A percentile compares a stretch with the other conserved stretches of the same genome.
Conservation (phyloP, 2,329 filamentous ascomycete species). For the Trichoderma gracile region DNA sequence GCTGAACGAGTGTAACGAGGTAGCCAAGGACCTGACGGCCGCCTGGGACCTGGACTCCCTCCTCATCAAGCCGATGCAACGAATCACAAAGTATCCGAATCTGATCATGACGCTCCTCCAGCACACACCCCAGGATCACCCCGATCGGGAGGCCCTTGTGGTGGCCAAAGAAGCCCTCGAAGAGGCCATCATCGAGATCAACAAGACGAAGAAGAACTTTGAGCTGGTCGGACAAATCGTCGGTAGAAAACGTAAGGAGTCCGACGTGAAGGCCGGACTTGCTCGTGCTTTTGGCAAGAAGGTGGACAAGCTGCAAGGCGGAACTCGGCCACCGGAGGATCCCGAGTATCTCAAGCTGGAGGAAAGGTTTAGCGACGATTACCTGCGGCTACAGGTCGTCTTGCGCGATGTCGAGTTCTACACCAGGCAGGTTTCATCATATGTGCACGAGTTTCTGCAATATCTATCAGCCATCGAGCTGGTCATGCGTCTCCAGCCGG, state of each 20-base stretch:
- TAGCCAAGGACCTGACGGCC: constrained; percentile 85
- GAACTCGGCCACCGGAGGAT: constrained; percentile 68
- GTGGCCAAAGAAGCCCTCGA: constrained; percentile 56
- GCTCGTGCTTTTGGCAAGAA: constrained; percentile 88
- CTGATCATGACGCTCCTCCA: constrained; percentile 78
- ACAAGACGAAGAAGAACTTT: constrained; percentile 92
- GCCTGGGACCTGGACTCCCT: constrained; percentile 95
- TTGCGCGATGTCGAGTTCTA: constrained; percentile 94
- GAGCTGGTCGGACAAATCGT: constrained; percentile 91
- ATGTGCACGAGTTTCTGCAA: constrained; percentile 77
- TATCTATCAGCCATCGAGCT: constrained; percentile 81
- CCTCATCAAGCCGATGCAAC: constrained; percentile 95
- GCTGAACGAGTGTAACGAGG: constrained; percentile 90
- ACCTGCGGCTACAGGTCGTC: constrained; percentile 87
- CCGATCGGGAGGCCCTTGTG: constrained; percentile 69
- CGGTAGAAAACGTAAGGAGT: constrained; percentile 80
- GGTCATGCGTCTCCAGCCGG: constrained; percentile 71
- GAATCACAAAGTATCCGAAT: constrained; percentile 90
- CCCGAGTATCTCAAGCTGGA: constrained; percentile 76
- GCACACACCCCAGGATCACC: constrained; percentile 78
- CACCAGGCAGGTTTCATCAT: constrained; percentile 75
- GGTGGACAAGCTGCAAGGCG: constrained; percentile 75
- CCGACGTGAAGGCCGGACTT: constrained; percentile 79
- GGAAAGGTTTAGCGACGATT: constrained; percentile 89
- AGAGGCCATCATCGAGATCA: constrained; percentile 78